Evolutionary conservation across 352 stramenopile species (phyloP).

Genomic region (Phytophthora pisi): DNA sequence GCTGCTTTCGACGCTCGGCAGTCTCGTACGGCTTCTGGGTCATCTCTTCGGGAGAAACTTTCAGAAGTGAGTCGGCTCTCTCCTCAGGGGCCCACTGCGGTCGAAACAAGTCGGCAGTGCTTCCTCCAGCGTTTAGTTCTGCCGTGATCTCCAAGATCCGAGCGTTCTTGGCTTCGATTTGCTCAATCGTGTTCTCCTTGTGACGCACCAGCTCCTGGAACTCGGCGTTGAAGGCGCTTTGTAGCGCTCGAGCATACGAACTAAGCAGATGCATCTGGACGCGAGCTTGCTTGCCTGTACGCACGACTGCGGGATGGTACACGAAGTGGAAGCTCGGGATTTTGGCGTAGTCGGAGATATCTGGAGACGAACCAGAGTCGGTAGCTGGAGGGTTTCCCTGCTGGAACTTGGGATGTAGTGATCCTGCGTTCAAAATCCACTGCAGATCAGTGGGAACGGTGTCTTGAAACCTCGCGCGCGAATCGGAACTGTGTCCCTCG

Average conservation of each 20-base stretch:
- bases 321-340: constrained; percentile 71
- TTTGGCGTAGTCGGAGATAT: constrained; percentile 39
- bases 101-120: constrained; percentile 45
- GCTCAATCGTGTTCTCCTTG: constrained; percentile 85
- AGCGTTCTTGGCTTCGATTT: constrained; percentile 90
- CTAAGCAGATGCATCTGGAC: constrained; percentile 88
- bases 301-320: constrained; percentile 87
- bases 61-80: constrained; percentile 65
- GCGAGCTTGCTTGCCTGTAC: constrained; percentile 82
- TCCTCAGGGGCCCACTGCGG: constrained; percentile 68
- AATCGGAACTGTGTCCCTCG: constrained; percentile 22
- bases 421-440: constrained; percentile 62
- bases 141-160: constrained; percentile 88
- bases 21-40: constrained; percentile 87
- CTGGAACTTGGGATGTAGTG: constrained; percentile 45
- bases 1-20: constrained; percentile 57
- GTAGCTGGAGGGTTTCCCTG: constrained; percentile 3
- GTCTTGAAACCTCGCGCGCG: constrained; percentile 53
- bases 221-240: constrained; percentile 84
- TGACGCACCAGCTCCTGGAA: constrained; percentile 76
- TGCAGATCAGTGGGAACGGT: constrained; percentile 55
- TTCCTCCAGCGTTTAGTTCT: constrained; percentile 50
- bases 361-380: not conserved
- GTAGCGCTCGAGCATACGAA: constrained; percentile 68
- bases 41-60: constrained; percentile 80